Base-by-base conservation (phyloP, 2,329 filamentous ascomycete genomes). In the Albifimbria verrucaria region DNA sequence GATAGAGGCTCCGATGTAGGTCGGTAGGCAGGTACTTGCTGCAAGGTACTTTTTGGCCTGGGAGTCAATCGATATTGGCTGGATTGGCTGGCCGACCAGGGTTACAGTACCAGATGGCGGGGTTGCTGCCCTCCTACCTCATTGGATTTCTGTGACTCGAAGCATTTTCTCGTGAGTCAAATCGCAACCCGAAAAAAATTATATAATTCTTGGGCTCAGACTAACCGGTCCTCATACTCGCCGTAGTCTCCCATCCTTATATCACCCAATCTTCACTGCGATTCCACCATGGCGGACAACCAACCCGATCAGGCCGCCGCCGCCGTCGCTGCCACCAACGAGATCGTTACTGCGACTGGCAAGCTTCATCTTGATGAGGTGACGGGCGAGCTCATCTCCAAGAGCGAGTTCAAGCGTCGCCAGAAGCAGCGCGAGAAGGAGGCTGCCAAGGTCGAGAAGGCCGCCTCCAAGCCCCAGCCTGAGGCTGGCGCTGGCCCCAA, bases 321-420 rank as follows among this genome's bases (percentile, higher is more conserved):
- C 54, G n/a, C n/a, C n/a, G n/a, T n/a, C n/a, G 66, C 69, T 59
- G 68, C 74, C 45, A 74, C 75, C 51, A 75, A 75, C 58, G 80
- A 82, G 59, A 72, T 75, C 64, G 68, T 85, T 58, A 82, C 81
- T 61, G 73, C 75, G 63, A 72, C 87, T 60, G 82, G 82, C 66
- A 90, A 93, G 76, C 81, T 96, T 62, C 82, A 92, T 72, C 83
- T 94, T 49, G 94, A 99, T 72, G 90, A 95, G 67, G 90, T 92
- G 59, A 97, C 94, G 15, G 94, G 94, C 65, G 94, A 99, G 77
- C 86, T 75, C 72, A 70, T 88, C 56, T 92, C 89, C 77, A 92
- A 92, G 85, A 84, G 86, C 17, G 88, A 92, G 76, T 79, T 97
- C 72, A 99, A 99, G 90, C 93, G 90, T 79, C 87, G 93, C 66